Evolutionary conservation across 2,329 filamentous ascomycete genomes (phyloP), one percentile per base, ranked within the genome.

Genomic region (Cordyceps cateniannulata): DNA sequence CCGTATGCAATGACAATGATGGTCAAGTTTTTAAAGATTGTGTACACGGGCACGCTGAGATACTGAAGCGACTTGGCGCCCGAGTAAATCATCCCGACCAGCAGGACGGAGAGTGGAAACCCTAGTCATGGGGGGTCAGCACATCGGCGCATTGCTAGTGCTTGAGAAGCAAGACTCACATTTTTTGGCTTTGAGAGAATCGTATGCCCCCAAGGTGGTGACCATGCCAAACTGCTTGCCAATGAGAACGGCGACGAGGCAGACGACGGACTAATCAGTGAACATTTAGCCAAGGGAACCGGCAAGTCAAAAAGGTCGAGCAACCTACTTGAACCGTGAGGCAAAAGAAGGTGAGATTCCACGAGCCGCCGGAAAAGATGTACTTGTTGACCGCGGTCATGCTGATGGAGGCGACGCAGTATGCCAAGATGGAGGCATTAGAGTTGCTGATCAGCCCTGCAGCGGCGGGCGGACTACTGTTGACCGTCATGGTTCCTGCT

Each of bases 321-420:
- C 5, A 20, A 25, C 85, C 70, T 85, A 97, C 93, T 87, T 98
- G 95, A 63, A 98, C 83, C 63, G 86, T 88, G 63, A 99, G 85
- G 69, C 97, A 89, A 77, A 99, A 91, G 77, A 98, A 96, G 77
- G 96, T 96, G 69, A 99, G 78, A 77, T 99, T 99, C 85, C 96
- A 99, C 66, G 88, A 85, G 56, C 84, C 82, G 63, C 95, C 95
- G 8, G 91, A 97, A 51, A 99, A 85, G 64, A 97, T 93, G 75
- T 96, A 99, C 82, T 99, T 99, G 80, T 99, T 99, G 75, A 96
- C 95, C n/a, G 97, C 90, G 8, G 95, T 99, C 95, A 99, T 99
- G 75, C 93, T 85, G 72, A 99, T 99, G n/a, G 93, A 97, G 58
- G 93, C 91, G 69, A 89, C 81, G 76, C 95, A 99, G 81, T 99